Percentiles rank a stretch among this genome's conserved stretches.
phyloP scores from a whole-genome alignment of 139 green algal genomes.

The Axilococcus clingmanii region DNA sequence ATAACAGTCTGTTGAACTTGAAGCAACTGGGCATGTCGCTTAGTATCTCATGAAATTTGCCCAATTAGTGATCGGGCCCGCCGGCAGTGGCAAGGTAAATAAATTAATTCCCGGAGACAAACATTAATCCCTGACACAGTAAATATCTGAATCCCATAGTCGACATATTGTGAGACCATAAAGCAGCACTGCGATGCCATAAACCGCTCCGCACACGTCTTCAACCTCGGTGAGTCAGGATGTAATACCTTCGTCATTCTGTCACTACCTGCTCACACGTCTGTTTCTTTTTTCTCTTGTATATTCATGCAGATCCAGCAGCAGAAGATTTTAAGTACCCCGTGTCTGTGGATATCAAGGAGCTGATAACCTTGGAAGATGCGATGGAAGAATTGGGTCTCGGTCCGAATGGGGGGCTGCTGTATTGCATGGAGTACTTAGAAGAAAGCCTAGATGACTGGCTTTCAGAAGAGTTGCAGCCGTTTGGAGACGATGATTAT shows the following conservation, averaged over 20 bases:
- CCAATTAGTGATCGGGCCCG: conserved; percentile 95
- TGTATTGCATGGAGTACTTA: conserved; percentile 99
- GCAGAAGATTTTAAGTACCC: conserved; percentile 90
- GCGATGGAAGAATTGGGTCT: conserved; percentile 92
- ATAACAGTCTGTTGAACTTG: too few species aligned
- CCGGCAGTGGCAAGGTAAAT: conserved; percentile 85
- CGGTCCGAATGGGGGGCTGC: conserved; percentile 89
- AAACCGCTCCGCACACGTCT: conserved; percentile 63
- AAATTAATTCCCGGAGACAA: neutral
- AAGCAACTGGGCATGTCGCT: too few species aligned
- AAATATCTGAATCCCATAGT: conserved; percentile 45
- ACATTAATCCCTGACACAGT: neutral
- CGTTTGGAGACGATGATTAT: conserved; percentile 95
- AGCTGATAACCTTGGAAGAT: conserved; percentile 87
- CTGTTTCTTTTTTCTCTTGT: neutral
- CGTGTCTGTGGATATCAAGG: conserved; percentile 76
- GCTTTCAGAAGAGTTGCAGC: conserved; percentile 78
- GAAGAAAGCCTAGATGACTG: conserved; percentile 92
- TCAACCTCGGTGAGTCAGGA: conserved; percentile 81
- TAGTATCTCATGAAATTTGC: conserved; percentile 39
- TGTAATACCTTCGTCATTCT: neutral
- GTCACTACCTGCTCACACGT: neutral
- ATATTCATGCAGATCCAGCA: conserved; percentile 67
- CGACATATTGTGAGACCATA: conserved; percentile 88
- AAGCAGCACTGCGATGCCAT: conserved; percentile 86